Conservation (phyloP, 2,329 filamentous ascomycete genomes). For the Colletotrichum liriopes region DNA sequence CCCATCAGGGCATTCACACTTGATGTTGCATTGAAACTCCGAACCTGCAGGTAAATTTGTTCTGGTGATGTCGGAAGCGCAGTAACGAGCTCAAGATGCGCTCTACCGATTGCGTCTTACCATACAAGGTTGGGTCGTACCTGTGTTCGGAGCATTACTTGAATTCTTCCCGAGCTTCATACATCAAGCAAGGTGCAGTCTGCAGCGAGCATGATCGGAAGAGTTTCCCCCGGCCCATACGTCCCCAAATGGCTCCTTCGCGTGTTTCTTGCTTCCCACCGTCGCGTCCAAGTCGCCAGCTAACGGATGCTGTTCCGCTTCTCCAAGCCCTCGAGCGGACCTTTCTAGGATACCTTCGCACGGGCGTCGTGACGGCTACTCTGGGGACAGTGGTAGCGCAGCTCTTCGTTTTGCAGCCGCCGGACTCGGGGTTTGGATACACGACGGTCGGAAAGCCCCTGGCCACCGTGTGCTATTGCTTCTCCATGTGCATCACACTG, state of each 20-base stretch:
- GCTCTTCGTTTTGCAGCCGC: slow-evolving; percentile 70
- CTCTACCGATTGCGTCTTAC: not conserved
- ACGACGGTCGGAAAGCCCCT: slow-evolving; percentile 74
- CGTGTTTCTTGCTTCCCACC: not conserved
- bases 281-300: slow-evolving; percentile 34
- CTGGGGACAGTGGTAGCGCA: slow-evolving; percentile 77
- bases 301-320: slow-evolving; percentile 28
- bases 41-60: not conserved
- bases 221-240: not conserved
- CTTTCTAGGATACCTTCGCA: slow-evolving; percentile 81
- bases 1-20: too few relatives aligned
- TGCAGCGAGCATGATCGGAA: slow-evolving; percentile 15
- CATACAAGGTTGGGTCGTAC: not conserved
- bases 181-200: too few relatives aligned
- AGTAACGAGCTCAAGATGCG: not conserved
- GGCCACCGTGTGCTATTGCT: slow-evolving; percentile 57
- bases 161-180: not conserved
- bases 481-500: slow-evolving; percentile 55
- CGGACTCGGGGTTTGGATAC: slow-evolving; percentile 67
- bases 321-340: slow-evolving; percentile 79
- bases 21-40: not conserved
- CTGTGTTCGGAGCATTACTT: not conserved
- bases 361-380: slow-evolving; percentile 78
- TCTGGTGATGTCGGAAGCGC: not conserved
- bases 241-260: not conserved